Evolutionary conservation across 768 basidiomycete genomes (phyloP), one percentile per base, ranked within the genome.

Genomic region (Trametes elegans): DNA sequence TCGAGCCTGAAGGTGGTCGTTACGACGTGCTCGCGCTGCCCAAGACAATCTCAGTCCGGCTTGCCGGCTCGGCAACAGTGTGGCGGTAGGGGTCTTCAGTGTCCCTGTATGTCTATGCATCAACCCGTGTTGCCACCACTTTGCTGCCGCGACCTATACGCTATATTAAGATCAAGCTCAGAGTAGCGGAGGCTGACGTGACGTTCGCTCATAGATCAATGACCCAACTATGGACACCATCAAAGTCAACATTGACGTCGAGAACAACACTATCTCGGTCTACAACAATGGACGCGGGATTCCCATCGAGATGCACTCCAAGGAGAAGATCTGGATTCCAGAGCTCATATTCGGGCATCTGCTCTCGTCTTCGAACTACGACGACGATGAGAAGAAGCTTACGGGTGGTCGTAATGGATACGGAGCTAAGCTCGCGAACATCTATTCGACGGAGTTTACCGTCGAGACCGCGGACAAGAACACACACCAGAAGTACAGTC

Each of bases 391-490:
- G 76, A 97, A 94, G 81, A 98, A 97, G 73, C 80, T 98, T 44
- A 98, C 94, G 0, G 97, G 97, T 72, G 97, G 97, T 70, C 85
- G 97, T 66, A 99, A 99, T 65, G 97, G 97, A 66, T 98, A 93
- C 66, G 97, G 97, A 64, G 97, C 97, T 48, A 99, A 99, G 69
- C 80, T 99, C 36, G 89, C 97, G 49, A 98, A 99, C 73, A 97
- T 98, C 61, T 99, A 98, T 75, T 99, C 97, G 2, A 87, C 81
- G 59, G 90, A 96, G 69, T 99, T 99, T 73, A 93, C 86, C 9
- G 79, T 99, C 64, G 97, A 99, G 63, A 99, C 97, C 2, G 95
- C 93, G 3, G 90, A 95, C 74, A 91, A 87, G 73, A 85, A 85
- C 50, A 79, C 84, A 1, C 71, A 77, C 45, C 88, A 93, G 74